Base-by-base conservation (phyloP, 2,329 filamentous ascomycete genomes). In the Ascochyta fabae region DNA sequence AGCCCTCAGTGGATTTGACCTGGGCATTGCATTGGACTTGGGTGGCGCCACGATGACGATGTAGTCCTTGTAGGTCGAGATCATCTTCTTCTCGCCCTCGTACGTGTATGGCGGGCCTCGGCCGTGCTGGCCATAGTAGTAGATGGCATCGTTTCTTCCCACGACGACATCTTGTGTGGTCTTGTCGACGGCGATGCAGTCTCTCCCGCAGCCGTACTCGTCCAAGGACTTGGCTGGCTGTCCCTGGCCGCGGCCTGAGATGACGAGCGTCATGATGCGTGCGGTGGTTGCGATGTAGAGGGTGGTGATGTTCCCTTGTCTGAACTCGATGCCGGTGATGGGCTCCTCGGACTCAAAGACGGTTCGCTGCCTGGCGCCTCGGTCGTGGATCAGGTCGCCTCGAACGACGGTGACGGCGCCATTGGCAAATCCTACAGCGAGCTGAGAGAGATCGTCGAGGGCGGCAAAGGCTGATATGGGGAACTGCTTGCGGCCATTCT, bases 261-360 rank as follows among this genome's bases (percentile, higher is more conserved):
- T 91, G 3, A 91, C 86, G 42, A 99, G 81, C 53, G 92, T 96
- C 63, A 96, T 80, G 53, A 99, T 92, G 40, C 92, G 87, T 27
- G 87, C 89, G 0, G 93, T 97, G 0, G 95, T 99, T 3, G 93
- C 91, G 52, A 99, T 90, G 74, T 96, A 98, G 0, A 99, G 82
- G 0, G 90, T 94, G 2, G 90, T 95, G 38, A 81, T 81, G 42
- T 79, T 79, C 5, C 84, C 83, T 66, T 83, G 81, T 41, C 86
- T 79, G 58, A 96, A 89, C 69, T 95, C 90, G 13, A 99, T 87
- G 1, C 93, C 94, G 0, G 95, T 99, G 9, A 99, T 88, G 0
- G 95, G 96, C 73, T 99, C 95, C 67, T 98, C 93, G 0, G 93
- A 96, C 72, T 99, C 95, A 77, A 96, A 95, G 9, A 99, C 91